Evolutionary conservation across 129 eudicot species (phyloP), one percentile per base, ranked within the genome.

Genomic region (Pittosporum tobira): DNA sequence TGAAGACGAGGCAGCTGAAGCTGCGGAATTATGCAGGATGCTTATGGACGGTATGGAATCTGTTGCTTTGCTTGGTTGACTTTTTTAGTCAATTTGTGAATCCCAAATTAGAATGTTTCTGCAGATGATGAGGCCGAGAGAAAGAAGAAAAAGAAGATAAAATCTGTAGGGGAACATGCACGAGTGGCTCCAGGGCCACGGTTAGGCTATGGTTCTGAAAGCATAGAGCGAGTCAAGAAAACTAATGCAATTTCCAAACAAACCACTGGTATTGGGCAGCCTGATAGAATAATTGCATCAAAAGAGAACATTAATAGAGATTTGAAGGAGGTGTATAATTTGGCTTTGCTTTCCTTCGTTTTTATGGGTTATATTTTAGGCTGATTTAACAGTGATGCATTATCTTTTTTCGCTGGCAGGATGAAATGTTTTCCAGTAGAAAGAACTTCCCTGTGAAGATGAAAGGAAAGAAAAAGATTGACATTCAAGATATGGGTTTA

Each of bases 1-100:
- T 53, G 98, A 91, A 67, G 98, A 91, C 65, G 95, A 91, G 72
- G 90, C 89, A 40, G 95, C 98, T 63, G 95, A 90, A 80, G 98
- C 98, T 14, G 95, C 94, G 10, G 98, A 91, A 64, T 74, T 91
- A 46, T 81, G 98, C 79, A 74, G 84, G 71, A 82, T 91, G 87
- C 95, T 91, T 42, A 83, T 91, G 95, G 98, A 91, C 57, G 98
- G 98, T 86, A 90, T 20, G 68, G 8, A 8, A 26, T 49, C 37
- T 19, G 18, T 55, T 6, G 30, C 16, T 7, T 52, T 25, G 19
- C 26, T 51, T 29, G 40, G 59, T 28, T 53, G n/a, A n/a, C n/a
- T n/a, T n/a, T n/a, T n/a, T n/a, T n/a, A n/a, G n/a, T n/a, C n/a
- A n/a, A n/a, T n/a, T n/a, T n/a, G n/a, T n/a, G n/a, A n/a, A n/a